Base-by-base conservation (phyloP, 768 basidiomycete genomes). In the Multifurca ochricompacta region DNA sequence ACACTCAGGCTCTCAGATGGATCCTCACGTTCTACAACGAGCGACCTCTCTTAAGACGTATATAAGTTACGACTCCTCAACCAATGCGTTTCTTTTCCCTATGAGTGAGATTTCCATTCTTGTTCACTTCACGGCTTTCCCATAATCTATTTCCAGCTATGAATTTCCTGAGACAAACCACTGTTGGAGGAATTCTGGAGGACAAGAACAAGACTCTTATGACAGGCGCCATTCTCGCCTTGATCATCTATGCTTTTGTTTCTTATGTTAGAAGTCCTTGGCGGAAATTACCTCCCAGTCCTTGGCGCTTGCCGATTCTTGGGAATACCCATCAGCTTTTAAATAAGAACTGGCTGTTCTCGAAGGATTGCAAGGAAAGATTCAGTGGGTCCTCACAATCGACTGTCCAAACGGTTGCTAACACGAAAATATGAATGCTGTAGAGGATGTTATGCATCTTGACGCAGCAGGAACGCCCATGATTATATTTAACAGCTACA, bases 401-500 rank as follows among this genome's bases (percentile, higher is more conserved):
- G 25, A n/a, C n/a, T 21, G 1, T 3, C 3, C 6, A n/a, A 10
- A 14, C 3, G 13, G 19, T 10, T 16, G 16, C 45, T 54, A n/a
- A n/a, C n/a, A n/a, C n/a, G n/a, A 21, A 48, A 18, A 11, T 16
- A n/a, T 1, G 16, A 9, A 16, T 9, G 13, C 2, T 31, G 35
- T 27, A 54, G 53, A 32, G 23, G 61, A 62, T 6, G 5, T 65
- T 8, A 51, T 65, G 16, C 56, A 64, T 37, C 39, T 65, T 16
- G 31, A 56, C 37, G 51, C 59, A 13, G 34, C 59, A 3, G 60
- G 58, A 21, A 47, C 21, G 18, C 54, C 58, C 9, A 47, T 62
- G 18, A 37, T 69, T 4, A 47, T 70, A 9, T 47, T 69, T 27
- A 68, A 64, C 49, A 59, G 61, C 11, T 42, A 52, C 13, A 58